A percentile compares a stretch with the other conserved stretches of the same genome.
Evolutionary conservation across 1,284 basidiomycete species (phyloP).

Genomic region (Cryptococcus hybrid): DNA sequence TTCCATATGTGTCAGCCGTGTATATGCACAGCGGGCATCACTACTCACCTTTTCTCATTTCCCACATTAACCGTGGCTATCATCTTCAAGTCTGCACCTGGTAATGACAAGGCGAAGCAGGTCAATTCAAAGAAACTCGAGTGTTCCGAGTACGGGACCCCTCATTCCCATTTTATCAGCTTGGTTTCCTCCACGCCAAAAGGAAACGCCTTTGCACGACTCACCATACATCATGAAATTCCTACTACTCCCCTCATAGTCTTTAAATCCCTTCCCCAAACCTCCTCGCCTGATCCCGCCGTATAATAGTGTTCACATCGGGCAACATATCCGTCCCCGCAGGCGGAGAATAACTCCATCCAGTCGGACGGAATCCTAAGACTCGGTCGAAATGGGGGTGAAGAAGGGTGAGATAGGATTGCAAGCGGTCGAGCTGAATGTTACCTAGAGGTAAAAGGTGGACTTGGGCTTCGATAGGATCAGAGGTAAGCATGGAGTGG

Average conservation of each 20-base stretch:
- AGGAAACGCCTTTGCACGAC: conserved; percentile 17
- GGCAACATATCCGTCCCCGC: conserved; percentile 64
- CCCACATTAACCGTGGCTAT: conserved; percentile 96
- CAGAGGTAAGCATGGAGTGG: conserved; percentile 69
- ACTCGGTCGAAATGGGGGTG: conserved; percentile 70
- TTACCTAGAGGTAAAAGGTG: conserved; percentile 80
- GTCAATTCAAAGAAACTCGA: conserved; percentile 92
- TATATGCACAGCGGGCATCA: conserved; percentile 5
- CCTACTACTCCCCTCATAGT: conserved; percentile 66
- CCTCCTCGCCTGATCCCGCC: conserved; percentile 61
- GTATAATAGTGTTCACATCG: conserved; percentile 64
- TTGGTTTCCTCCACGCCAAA: neutral
- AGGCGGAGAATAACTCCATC: conserved; percentile 83
- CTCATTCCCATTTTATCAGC: conserved; percentile 13
- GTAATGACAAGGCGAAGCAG: conserved; percentile 83
- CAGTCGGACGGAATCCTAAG: conserved; percentile 86
- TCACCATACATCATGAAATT: conserved; percentile 69
- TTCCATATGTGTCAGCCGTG: conserved; percentile 8
- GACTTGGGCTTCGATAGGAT: conserved; percentile 72
- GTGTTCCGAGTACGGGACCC: conserved; percentile 95
- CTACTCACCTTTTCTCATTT: conserved; percentile 58
- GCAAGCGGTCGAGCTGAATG: conserved; percentile 74
- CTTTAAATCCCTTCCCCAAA: conserved; percentile 69
- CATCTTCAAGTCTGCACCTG: conserved; percentile 66
- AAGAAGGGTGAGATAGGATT: conserved; percentile 72